Evolutionary conservation across 2,329 filamentous ascomycete genomes (phyloP).

Genomic region (Pyricularia sp.): DNA sequence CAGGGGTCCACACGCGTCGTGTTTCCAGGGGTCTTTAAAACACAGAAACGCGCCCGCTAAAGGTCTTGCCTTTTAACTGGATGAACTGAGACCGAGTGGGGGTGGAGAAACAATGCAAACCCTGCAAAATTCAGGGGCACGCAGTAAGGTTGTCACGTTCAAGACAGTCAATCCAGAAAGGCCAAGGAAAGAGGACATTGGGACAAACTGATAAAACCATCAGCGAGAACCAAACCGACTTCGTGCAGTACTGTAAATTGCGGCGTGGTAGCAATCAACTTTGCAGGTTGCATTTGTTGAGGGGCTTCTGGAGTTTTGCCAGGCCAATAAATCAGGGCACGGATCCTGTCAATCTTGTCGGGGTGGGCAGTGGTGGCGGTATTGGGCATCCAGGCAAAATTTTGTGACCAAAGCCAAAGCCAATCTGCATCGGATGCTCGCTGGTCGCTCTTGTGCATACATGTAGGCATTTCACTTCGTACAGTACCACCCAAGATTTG

Average conservation of each 20-base stretch:
- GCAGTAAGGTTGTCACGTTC: background rate
- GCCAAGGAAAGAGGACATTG: background rate
- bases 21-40: background rate
- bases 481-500: background rate
- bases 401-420: background rate
- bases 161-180: background rate
- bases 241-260: background rate
- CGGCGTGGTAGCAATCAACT: background rate
- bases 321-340: background rate
- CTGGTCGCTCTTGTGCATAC: background rate
- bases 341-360: background rate
- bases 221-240: background rate
- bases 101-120: background rate
- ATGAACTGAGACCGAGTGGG: background rate
- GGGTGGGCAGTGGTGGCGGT: background rate
- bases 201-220: background rate
- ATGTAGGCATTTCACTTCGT: no score
- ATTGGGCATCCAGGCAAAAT: background rate
- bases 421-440: background rate
- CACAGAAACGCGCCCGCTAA: background rate
- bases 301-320: background rate
- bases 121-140: background rate
- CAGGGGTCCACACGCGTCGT: background rate
- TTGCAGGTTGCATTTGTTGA: background rate
- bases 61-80: background rate